phyloP scores from a whole-genome alignment of 2,329 filamentous ascomycete genomes.

The Daldinia sp. region DNA sequence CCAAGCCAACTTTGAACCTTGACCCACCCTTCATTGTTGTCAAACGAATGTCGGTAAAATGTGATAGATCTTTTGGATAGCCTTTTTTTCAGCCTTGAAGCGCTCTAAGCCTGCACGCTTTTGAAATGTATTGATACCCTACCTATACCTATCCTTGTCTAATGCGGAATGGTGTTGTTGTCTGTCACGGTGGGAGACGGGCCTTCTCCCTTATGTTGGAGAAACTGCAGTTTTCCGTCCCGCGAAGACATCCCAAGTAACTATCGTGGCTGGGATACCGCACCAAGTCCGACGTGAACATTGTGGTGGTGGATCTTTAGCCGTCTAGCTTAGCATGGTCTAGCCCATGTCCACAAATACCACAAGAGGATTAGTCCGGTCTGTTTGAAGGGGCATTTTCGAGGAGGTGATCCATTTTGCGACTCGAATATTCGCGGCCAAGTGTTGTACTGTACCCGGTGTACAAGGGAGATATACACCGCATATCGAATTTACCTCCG shows the following conservation, averaged over 20 bases:
- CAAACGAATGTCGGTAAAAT: conserved; percentile 27
- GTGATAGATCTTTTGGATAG: conserved; percentile 30
- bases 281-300: conserved; percentile 8
- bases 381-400: conserved; percentile 26
- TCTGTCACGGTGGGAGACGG: conserved; percentile 6
- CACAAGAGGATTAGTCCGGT: conserved; percentile 31
- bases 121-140: conserved; percentile 18
- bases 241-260: conserved; percentile 1
- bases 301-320: conserved; percentile 26
- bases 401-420: conserved; percentile 19
- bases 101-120: conserved; percentile 9
- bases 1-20: conserved; percentile 25
- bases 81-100: conserved; percentile 25
- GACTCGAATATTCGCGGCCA: conserved; percentile 23
- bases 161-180: background rate
- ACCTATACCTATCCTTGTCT: background rate
- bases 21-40: conserved; percentile 31
- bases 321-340: conserved; percentile 32
- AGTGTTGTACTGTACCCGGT: conserved; percentile 20
- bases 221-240: conserved; percentile 6
- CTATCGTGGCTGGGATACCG: conserved; percentile 33
- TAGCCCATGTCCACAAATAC: conserved; percentile 36
- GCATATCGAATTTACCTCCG: conserved; percentile 40
- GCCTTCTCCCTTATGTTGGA: conserved; percentile 14
- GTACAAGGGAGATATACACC: conserved; percentile 34